These are phyloP conservation scores for Xerocomellus chrysenteron DNA, from an alignment of 768 basidiomycete genomes.

Conservation along the genomic window DNA sequence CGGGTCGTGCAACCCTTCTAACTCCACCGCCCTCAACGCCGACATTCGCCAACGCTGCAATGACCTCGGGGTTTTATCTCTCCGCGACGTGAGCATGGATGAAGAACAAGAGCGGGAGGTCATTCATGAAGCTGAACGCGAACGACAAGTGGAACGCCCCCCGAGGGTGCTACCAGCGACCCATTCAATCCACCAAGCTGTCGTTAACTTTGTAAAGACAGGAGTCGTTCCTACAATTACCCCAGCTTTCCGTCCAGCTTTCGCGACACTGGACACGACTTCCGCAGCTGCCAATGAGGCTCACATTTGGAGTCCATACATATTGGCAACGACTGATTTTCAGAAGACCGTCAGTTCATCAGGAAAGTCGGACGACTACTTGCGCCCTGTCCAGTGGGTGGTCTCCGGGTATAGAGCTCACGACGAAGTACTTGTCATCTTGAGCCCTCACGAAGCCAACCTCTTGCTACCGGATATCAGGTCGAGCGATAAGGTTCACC, in stretches of 20 bases:
- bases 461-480: conserved; percentile 38
- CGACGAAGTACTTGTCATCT: conserved; percentile 29
- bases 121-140: conserved; percentile 42
- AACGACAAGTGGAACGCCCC: conserved; percentile 40
- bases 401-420: conserved; percentile 8
- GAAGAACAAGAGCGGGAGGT: conserved; percentile 55
- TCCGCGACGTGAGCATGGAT: conserved; percentile 29
- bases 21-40: no score
- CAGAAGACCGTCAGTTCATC: conserved; percentile 6
- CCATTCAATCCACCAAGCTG: conserved; percentile 23
- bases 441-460: conserved; percentile 45
- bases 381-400: conserved; percentile 33
- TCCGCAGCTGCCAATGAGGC: conserved; percentile 16
- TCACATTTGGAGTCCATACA: conserved; percentile 17
- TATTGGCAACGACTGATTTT: conserved; percentile 23
- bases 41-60: conserved; percentile 17
- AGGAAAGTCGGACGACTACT: conserved; percentile 9
- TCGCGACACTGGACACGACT: conserved; percentile 10
- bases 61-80: conserved; percentile 15
- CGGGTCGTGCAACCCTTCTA: neutral
- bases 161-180: conserved; percentile 18
- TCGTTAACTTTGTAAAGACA: conserved; percentile 25
- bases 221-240: conserved; percentile 27
- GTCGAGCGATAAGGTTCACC: conserved; percentile 30
- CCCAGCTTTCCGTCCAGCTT: conserved; percentile 20